phyloP scores from a whole-genome alignment of 768 basidiomycete genomes.

The Suillus luteus region DNA sequence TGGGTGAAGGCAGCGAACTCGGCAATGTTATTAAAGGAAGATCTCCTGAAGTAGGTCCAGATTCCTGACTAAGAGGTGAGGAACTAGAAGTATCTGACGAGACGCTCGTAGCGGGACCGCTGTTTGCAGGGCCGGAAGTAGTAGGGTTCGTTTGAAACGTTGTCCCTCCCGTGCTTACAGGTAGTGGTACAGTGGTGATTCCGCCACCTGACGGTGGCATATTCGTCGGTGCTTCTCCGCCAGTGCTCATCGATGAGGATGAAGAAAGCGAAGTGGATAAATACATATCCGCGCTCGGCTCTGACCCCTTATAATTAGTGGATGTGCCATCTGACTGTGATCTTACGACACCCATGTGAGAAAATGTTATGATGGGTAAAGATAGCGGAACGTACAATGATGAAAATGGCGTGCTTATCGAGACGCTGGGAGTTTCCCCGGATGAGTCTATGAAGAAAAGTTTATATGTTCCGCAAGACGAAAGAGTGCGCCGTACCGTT shows the following conservation, averaged over 20 bases:
- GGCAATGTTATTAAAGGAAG: neutral
- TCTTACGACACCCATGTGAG: slow-evolving; percentile 7
- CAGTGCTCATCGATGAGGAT: neutral
- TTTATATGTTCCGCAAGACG: neutral
- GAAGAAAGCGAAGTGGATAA: neutral
- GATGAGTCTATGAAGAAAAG: neutral
- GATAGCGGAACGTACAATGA: slow-evolving; percentile 7
- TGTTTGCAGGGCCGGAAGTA: neutral
- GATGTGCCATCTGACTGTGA: slow-evolving; percentile 5
- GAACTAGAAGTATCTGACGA: neutral
- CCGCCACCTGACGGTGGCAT: neutral
- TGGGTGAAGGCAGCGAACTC: neutral
- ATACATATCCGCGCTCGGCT: neutral
- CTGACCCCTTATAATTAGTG: slow-evolving; percentile 8
- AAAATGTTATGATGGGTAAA: slow-evolving; percentile 2
- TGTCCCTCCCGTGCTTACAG: neutral
- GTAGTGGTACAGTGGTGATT: neutral
- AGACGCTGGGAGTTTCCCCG: neutral
- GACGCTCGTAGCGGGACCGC: neutral
- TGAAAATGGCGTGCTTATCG: neutral
- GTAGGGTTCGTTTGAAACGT: neutral
- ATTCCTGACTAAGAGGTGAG: neutral
- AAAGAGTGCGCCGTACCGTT: neutral
- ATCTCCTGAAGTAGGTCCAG: neutral
- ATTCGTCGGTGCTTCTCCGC: neutral